Base-by-base conservation (phyloP, 805 yeast genomes). In the Grigorovia transvaalensis region DNA sequence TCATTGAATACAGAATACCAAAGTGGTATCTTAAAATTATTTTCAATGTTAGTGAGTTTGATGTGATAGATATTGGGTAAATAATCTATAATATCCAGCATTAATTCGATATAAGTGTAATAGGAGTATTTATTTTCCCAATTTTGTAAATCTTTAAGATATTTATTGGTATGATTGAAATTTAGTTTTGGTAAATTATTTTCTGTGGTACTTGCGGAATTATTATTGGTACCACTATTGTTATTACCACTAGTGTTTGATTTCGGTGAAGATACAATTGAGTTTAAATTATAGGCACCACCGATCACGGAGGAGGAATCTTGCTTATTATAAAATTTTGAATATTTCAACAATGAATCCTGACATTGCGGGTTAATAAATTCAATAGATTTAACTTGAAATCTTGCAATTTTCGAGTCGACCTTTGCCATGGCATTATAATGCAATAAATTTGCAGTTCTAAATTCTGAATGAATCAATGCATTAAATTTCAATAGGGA, bases 1-100 rank as follows among this genome's bases (percentile, higher is more conserved):
- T 66, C 68, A 49, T 66, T 66, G 19, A 66, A 56, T 18, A 59
- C 65, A 12, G 69, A 65, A 46, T 66, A 66, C 69, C 69, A 66
- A 18, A 80, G 63, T 3, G 82, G 79, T 15, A 80, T 74, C 38
- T 74, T 73, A 57, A 81, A 80, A 20, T 73, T 73, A 6, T 81
- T 80, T 4, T 80, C 72, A 1, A 81, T 71, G 46, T 79, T 74
- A 19, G 67, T 64, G 11, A 81, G 54, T 15, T 62, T 58, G 7
- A 81, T 57, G 23, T 66, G 67, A 35, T 69, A 61, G 9, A 80
- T 54, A 44, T 78, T 79, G 44, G 76, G 81, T 8, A 78, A 67
- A 40, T 73, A 72, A 45, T 71, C 72, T 13, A 79, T 65, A 13
- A 79, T 67, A 45, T 69, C 72, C n/a, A 72, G 54, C 63, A 71